Evolutionary conservation across 192 early-diverging fungal species (phyloP).

Genomic region (Backusella psychrophila): DNA sequence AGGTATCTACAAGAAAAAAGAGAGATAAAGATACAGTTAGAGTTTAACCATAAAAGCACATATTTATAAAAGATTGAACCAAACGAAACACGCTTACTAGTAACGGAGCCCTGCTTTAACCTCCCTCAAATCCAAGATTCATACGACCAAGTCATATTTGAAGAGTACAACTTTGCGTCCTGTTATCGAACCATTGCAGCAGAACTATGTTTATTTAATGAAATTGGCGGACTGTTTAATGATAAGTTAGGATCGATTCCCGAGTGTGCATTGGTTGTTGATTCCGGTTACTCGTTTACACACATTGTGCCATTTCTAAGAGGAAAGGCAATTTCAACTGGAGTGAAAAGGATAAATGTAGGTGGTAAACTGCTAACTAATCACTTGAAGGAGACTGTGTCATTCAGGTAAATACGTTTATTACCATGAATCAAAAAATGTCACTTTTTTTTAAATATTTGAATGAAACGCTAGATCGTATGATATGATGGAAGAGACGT

Average conservation of each 20-base stretch:
- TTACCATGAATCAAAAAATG: not conserved
- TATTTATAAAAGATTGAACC: constrained; percentile 48
- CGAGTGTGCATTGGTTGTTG: constrained; percentile 73
- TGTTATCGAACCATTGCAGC: constrained; percentile 47
- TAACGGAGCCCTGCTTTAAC: constrained; percentile 84
- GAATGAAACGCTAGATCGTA: constrained; percentile 52
- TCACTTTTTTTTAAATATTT: not conserved
- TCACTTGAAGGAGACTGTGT: constrained; percentile 86
- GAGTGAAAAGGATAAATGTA: constrained; percentile 71
- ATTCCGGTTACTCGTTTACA: constrained; percentile 80
- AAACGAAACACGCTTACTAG: constrained; percentile 52
- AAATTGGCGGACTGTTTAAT: constrained; percentile 41
- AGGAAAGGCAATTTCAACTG: constrained; percentile 51
- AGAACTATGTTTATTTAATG: constrained; percentile 54
- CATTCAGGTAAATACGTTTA: constrained; percentile 61
- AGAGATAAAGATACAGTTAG: not conserved
- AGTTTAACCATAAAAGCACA: not conserved
- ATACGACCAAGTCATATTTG: constrained; percentile 85
- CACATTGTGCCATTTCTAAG: constrained; percentile 70
- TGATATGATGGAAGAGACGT: constrained; percentile 95
- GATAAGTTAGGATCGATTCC: constrained; percentile 34
- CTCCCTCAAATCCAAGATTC: constrained; percentile 63
- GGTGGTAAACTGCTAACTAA: constrained; percentile 88
- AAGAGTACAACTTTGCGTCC: constrained; percentile 73
- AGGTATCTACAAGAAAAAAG: constrained; percentile 41